phyloP scores from a whole-genome alignment of 208 protist genomes.

The Trypanosoma platydactyli region DNA sequence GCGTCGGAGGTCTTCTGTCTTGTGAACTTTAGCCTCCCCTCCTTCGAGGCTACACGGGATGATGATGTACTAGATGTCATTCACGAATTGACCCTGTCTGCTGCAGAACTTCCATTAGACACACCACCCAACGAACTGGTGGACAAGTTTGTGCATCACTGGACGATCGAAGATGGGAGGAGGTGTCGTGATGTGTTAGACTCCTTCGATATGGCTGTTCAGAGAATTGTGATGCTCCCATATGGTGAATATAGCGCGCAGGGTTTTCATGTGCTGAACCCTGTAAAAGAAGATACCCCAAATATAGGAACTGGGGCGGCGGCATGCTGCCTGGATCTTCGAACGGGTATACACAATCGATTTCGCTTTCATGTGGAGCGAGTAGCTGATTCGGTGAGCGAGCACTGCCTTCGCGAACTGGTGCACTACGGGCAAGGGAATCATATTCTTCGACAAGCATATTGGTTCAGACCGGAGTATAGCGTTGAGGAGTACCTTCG shows the following conservation, averaged over 20 bases:
- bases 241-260: conserved; percentile 85
- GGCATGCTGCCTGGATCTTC: conserved; percentile 84
- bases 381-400: conserved; percentile 82
- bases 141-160: conserved; percentile 63
- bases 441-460: conserved; percentile 84
- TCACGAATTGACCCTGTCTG: conserved; percentile 86
- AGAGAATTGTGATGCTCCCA: conserved; percentile 69
- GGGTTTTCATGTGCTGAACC: conserved; percentile 75
- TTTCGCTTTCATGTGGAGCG: conserved; percentile 91
- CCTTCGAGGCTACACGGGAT: conserved; percentile 52
- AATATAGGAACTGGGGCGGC: conserved; percentile 83
- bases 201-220: conserved; percentile 61
- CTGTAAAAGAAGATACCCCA: conserved; percentile 66
- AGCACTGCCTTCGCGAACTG: conserved; percentile 81
- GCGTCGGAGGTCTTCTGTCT: conserved; percentile 85
- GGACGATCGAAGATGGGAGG: conserved; percentile 72
- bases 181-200: conserved; percentile 47
- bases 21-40: conserved; percentile 70
- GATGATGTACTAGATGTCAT: conserved; percentile 84
- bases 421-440: conserved; percentile 83
- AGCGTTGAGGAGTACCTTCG: conserved; percentile 90
- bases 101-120: conserved; percentile 82
- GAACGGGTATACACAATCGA: conserved; percentile 89
- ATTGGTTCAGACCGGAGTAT: conserved; percentile 88
- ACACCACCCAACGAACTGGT: conserved; percentile 46